Percentiles rank a stretch among this genome's conserved stretches.
Conservation (phyloP, 257 asterid genomes). For the Solanum ossicruentum region DNA sequence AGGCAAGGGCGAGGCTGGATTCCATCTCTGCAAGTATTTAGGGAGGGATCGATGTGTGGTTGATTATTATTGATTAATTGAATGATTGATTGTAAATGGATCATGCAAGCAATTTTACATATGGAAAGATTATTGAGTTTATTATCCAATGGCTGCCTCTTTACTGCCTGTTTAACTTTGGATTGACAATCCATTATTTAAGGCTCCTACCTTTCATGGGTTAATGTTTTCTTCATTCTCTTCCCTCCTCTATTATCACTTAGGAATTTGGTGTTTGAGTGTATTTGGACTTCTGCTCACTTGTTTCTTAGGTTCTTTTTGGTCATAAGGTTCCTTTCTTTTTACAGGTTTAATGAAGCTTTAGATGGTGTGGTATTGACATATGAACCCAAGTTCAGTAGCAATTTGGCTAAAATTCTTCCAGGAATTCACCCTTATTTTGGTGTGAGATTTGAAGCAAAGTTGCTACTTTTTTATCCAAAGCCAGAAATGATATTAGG, state of each 20-base stretch:
- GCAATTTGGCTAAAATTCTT: constrained; percentile 40
- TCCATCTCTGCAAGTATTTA: neutral
- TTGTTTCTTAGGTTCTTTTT: neutral
- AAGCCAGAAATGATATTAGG: constrained; percentile 57
- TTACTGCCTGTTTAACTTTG: neutral
- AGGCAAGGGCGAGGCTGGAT: neutral
- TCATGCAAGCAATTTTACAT: neutral
- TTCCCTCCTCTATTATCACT: neutral
- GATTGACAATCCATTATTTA: neutral
- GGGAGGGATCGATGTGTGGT: neutral
- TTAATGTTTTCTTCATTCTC: neutral
- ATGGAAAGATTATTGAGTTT: neutral
- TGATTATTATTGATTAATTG: neutral
- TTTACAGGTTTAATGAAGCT: constrained; percentile 48
- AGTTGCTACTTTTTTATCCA: constrained; percentile 58
- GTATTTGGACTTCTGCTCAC: neutral
- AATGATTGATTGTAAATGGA: neutral
- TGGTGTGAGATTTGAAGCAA: constrained; percentile 45
- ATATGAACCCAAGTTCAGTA: constrained; percentile 33
- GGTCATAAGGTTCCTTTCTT: neutral
- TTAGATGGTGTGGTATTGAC: constrained; percentile 85
- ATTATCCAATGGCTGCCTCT: neutral
- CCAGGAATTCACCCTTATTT: constrained; percentile 63
- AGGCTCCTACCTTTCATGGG: neutral
- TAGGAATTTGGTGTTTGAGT: neutral